Conservation (phyloP, 176 grass and related monocot species). For the Zea luxurians region DNA sequence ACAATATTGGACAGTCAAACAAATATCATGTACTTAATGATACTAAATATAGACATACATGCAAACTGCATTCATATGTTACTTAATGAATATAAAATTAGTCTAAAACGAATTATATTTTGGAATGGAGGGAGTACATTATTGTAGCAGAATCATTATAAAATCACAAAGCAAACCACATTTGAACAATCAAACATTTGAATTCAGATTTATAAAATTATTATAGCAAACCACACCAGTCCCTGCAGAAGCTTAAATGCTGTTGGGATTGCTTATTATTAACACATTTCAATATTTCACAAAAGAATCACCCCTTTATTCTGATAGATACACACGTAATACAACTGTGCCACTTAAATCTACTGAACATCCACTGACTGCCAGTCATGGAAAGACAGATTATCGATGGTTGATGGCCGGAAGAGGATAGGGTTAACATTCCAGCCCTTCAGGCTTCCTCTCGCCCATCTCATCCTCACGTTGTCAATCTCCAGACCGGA, state of each 20-base stretch:
- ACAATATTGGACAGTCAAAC: not conserved
- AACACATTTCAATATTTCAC: not conserved
- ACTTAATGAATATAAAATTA: too few species aligned
- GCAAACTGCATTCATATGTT: too few species aligned
- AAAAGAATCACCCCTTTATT: conserved; percentile 32
- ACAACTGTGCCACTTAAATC: not conserved
- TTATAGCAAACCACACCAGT: not conserved
- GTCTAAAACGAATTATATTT: too few species aligned
- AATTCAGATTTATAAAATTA: not conserved
- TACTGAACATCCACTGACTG: conserved; percentile 51
- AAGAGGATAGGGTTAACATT: conserved; percentile 63
- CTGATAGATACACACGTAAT: not conserved
- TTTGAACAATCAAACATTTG: not conserved
- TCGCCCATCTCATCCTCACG: conserved; percentile 78
- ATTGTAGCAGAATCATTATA: not conserved
- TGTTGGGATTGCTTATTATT: conserved; percentile 41
- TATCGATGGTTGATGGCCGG: conserved; percentile 54
- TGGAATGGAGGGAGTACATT: not conserved
- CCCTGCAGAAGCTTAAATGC: not conserved
- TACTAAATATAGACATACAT: too few species aligned
- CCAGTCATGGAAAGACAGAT: conserved; percentile 74
- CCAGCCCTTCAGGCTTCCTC: conserved; percentile 49
- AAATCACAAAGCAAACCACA: not conserved
- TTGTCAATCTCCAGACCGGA: conserved; percentile 77
- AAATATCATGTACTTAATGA: not conserved